These are phyloP conservation scores for Eucalyptus curtisii DNA, from an alignment of 345 rosid genomes.

Conservation along the genomic window DNA sequence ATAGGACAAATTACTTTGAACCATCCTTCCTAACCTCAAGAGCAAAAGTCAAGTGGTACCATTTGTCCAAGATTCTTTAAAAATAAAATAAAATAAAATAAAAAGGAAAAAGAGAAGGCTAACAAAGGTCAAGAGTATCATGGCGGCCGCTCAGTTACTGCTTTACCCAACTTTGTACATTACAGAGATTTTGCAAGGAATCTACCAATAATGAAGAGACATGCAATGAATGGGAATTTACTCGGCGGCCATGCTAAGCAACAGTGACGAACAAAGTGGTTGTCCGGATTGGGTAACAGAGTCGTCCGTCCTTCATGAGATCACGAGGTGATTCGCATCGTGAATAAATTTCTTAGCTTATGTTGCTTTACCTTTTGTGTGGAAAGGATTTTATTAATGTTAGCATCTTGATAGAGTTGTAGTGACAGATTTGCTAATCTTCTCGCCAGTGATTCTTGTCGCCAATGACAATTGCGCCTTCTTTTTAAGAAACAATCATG, in stretches of 20 bases:
- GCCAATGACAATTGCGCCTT: neutral
- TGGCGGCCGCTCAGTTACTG: neutral
- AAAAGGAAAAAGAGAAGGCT: neutral
- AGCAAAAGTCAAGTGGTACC: neutral
- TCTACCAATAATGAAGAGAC: neutral
- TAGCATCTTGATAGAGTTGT: neutral
- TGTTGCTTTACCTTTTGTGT: neutral
- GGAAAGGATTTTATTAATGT: neutral
- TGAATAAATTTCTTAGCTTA: neutral
- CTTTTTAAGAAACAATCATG: neutral
- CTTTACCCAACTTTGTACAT: neutral
- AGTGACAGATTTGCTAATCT: rapidly evolving
- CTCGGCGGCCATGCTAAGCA: neutral
- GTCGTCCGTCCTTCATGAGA: rapidly evolving
- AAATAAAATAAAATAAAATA: neutral
- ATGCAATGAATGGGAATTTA: neutral
- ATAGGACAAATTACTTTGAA: neutral
- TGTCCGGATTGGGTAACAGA: neutral
- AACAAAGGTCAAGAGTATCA: neutral
- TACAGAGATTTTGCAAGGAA: neutral
- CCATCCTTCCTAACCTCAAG: neutral
- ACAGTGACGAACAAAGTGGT: neutral
- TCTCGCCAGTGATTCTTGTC: neutral
- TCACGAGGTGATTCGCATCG: neutral
- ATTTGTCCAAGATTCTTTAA: neutral